These are phyloP conservation scores for Circinella umbellata DNA, from an alignment of 371 early-diverging fungal genomes.

Conservation along the genomic window DNA sequence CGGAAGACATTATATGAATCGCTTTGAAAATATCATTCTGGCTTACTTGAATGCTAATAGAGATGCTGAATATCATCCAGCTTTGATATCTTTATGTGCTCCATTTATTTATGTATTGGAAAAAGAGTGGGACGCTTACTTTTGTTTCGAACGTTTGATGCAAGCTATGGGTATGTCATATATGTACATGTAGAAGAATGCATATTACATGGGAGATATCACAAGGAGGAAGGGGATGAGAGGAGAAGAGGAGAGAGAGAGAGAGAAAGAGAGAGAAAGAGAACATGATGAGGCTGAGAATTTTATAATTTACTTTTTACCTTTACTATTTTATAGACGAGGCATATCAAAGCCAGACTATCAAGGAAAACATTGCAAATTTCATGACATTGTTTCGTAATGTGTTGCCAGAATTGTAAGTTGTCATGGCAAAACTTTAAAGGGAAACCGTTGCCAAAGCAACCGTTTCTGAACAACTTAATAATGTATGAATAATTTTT, in stretches of 20 bases:
- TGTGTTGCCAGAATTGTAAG: slow-evolving; percentile 70
- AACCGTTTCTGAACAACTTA: too few species aligned
- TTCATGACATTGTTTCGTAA: slow-evolving; percentile 82
- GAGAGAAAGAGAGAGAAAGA: not conserved
- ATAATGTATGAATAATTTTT: too few species aligned
- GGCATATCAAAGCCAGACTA: slow-evolving; percentile 54
- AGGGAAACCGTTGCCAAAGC: not conserved
- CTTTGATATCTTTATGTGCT: slow-evolving; percentile 81
- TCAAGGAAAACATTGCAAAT: slow-evolving; percentile 75
- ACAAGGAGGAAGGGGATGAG: not conserved
- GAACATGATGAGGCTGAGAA: not conserved
- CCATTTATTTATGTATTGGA: slow-evolving; percentile 81
- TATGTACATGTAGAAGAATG: too few species aligned
- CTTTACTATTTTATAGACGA: slow-evolving; percentile 57
- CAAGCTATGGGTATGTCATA: slow-evolving; percentile 61
- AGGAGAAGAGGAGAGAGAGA: not conserved
- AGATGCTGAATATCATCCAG: slow-evolving; percentile 77
- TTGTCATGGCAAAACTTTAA: not conserved
- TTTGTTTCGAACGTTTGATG: slow-evolving; percentile 79
- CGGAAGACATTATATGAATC: slow-evolving; percentile 36
- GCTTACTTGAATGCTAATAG: slow-evolving; percentile 83
- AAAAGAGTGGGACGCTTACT: slow-evolving; percentile 82
- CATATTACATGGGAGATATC: too few species aligned
- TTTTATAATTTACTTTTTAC: slow-evolving; percentile 8
- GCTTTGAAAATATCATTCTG: slow-evolving; percentile 83